A percentile compares a stretch with the other conserved stretches of the same genome.
Evolutionary conservation across 2,329 filamentous ascomycete species (phyloP).

Genomic region (Pseudogymnoascus sp.): DNA sequence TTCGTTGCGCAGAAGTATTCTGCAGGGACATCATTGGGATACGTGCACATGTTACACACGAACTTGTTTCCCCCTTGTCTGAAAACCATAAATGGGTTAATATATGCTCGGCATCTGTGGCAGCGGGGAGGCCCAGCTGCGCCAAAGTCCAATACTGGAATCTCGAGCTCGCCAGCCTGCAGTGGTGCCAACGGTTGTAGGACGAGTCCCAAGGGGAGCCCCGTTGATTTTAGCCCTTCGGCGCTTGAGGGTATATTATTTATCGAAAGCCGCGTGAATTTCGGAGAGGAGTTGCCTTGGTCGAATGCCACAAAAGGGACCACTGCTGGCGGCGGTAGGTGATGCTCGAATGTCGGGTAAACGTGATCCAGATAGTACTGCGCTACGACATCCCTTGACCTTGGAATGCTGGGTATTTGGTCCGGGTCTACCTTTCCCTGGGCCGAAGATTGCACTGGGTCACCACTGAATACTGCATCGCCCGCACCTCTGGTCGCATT

Average conservation of each 20-base stretch:
- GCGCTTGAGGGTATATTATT: constrained; percentile 83
- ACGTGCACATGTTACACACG: constrained; percentile 95
- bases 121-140: constrained; percentile 85
- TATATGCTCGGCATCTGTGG: constrained; percentile 86
- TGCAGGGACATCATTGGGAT: constrained; percentile 84
- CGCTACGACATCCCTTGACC: constrained; percentile 73
- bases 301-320: constrained; percentile 90
- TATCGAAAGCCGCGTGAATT: constrained; percentile 81
- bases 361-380: constrained; percentile 79
- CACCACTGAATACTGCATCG: constrained; percentile 32
- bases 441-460: constrained; percentile 50
- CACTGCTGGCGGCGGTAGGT: constrained; percentile 79
- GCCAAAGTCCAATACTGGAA: constrained; percentile 93
- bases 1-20: constrained; percentile 93
- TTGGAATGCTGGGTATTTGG: constrained; percentile 83
- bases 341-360: constrained; percentile 92
- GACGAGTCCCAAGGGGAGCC: constrained; percentile 76
- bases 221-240: constrained; percentile 73
- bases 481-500: constrained; percentile 10
- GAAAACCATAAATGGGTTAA: constrained; percentile 99
- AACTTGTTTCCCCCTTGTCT: constrained; percentile 89
- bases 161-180: constrained; percentile 74
- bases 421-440: constrained; percentile 78
- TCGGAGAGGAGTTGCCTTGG: constrained; percentile 93
- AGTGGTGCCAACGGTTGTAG: constrained; percentile 80